Percentiles rank a stretch among this genome's conserved stretches.
phyloP scores from a whole-genome alignment of 257 asterid species.

The Jacaranda copaia region DNA sequence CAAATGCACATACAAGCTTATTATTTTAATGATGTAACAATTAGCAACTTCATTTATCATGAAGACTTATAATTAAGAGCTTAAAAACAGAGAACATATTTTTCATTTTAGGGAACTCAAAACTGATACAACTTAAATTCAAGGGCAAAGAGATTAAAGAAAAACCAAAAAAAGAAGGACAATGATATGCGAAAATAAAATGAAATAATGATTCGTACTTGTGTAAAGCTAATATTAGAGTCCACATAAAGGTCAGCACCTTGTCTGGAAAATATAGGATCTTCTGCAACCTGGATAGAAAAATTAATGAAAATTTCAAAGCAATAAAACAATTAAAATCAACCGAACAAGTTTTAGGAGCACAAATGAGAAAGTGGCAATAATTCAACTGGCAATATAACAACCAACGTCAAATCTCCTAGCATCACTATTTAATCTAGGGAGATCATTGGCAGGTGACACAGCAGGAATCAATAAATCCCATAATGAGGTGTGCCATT shows the following conservation, averaged over 20 bases:
- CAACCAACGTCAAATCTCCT: slow-evolving; percentile 24
- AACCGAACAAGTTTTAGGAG: slow-evolving; percentile 7
- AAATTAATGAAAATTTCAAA: slow-evolving; percentile 13
- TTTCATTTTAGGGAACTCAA: neutral
- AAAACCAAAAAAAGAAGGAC: neutral
- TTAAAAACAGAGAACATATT: neutral
- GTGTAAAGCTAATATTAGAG: slow-evolving; percentile 73
- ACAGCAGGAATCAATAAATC: slow-evolving; percentile 14
- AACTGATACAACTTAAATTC: slow-evolving; percentile 14
- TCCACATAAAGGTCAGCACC: slow-evolving; percentile 93
- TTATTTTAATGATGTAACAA: neutral
- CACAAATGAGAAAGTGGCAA: slow-evolving; percentile 26
- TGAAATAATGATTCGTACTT: slow-evolving; percentile 61
- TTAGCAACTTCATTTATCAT: slow-evolving; percentile 8
- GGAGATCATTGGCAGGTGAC: neutral
- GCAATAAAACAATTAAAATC: slow-evolving; percentile 15
- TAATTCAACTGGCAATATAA: slow-evolving; percentile 2
- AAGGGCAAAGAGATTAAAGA: slow-evolving; percentile 16
- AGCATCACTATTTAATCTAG: slow-evolving; percentile 3
- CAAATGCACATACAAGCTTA: neutral
- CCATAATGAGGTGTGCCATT: slow-evolving; percentile 6
- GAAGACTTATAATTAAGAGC: neutral
- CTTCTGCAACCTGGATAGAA: slow-evolving; percentile 71
- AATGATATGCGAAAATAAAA: neutral
- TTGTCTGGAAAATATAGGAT: slow-evolving; percentile 73